Evolutionary conservation across 2,329 filamentous ascomycete species (phyloP), one percentile per base, ranked within the genome.

Genomic region (Aspergillus sp.): DNA sequence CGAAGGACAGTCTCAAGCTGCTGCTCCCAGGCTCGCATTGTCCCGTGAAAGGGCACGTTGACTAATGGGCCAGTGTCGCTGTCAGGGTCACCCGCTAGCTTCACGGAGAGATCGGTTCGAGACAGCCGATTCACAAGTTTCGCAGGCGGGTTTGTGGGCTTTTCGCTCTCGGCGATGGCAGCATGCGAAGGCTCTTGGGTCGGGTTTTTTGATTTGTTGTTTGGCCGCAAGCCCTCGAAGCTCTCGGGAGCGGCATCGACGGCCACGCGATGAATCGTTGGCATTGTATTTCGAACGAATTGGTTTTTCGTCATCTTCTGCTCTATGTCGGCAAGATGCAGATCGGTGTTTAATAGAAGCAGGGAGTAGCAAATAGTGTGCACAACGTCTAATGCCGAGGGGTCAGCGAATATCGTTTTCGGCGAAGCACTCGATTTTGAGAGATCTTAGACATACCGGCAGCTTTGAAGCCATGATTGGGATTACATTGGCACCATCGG

Each of bases 321-420:
- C 62, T 96, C 92, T 67, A 98, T 96, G 71, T 98, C 93, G 59
- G 94, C 95, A 70, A 98, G 77, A 71, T 99, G 94, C 57, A 99
- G 81, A 79, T 99, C 95, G 36, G 95, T 99, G 71, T 99, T 99
- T 63, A 99, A 84, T 11, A 99, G 83, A 71, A 99, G 88, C 64
- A 99, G 87, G 1, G 95, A 97, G 76, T 98, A 99, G 77, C 92
- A 96, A 64, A 98, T 96, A 24, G 93, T 97, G 74, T 99, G 94
- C 18, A 99, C 93, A 52, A 98, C 90, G 78, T 98, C 94, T 90
- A 69, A 36, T 22, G 64, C 82, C 67, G 79, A 77, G 26, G 52
- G 63, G 67, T 61, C 22, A 52, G 24, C 3, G 49, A 36, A 24
- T 12, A 52, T 39, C 50, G 18, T 50, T 16, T 14, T 46, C 20